These are phyloP conservation scores for Aspergillus fijiensis DNA, from an alignment of 2,329 filamentous ascomycete genomes.

Conservation along the genomic window DNA sequence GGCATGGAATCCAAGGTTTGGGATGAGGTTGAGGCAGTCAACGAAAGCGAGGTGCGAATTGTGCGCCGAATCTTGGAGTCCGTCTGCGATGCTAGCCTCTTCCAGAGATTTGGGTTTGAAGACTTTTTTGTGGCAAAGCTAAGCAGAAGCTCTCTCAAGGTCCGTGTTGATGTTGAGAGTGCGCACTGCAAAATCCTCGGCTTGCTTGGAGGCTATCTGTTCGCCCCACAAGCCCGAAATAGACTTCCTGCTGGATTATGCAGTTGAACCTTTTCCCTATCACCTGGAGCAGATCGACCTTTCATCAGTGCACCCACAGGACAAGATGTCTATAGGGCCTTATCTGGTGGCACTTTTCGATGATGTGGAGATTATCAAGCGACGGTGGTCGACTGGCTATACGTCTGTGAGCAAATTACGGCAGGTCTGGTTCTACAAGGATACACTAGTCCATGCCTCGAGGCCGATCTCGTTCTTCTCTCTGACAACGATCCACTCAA, in stretches of 20 bases:
- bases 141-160: conserved; percentile 17
- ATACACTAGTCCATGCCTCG: too few species aligned
- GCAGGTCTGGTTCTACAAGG: too few species aligned
- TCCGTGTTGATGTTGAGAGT: conserved; percentile 20
- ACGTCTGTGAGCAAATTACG: too few species aligned
- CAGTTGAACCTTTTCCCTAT: conserved; percentile 4
- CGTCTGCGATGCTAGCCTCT: conserved; percentile 26
- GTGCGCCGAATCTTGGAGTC: conserved; percentile 26
- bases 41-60: conserved; percentile 24
- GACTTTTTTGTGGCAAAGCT: conserved; percentile 27
- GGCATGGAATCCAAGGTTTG: neutral
- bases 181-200: conserved; percentile 9
- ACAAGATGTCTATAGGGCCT: conserved; percentile 23
- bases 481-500: too few species aligned
- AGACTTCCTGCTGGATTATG: conserved; percentile 9
- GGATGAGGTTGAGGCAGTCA: conserved; percentile 15
- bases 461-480: too few species aligned
- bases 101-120: conserved; percentile 29
- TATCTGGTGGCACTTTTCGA: conserved; percentile 23
- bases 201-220: conserved; percentile 16
- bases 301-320: conserved; percentile 20
- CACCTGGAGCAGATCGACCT: conserved; percentile 19
- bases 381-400: conserved; percentile 18
- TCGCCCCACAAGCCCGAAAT: neutral
- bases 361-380: conserved; percentile 18